Conservation (phyloP, 192 early-diverging fungal species). For the Thamnidium elegans region DNA sequence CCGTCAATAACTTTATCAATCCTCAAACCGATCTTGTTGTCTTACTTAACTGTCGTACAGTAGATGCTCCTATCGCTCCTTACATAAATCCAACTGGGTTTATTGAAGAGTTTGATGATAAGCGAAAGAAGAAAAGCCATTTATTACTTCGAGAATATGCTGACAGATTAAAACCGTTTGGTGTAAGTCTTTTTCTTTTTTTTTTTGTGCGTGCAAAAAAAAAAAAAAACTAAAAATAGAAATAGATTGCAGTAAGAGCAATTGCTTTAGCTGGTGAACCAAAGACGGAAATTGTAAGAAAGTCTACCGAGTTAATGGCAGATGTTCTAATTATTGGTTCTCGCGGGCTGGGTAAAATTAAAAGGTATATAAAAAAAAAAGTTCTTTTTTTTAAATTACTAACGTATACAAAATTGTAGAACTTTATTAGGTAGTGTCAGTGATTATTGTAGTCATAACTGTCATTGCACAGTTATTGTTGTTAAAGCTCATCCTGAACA, state of each 20-base stretch:
- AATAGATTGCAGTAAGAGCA: slow-evolving; percentile 40
- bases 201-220: not conserved
- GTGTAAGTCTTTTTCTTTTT: slow-evolving; percentile 4
- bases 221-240: not conserved
- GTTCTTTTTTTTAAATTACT: no score
- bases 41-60: slow-evolving; percentile 15
- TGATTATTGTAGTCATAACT: slow-evolving; percentile 42
- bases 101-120: slow-evolving; percentile 22
- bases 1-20: slow-evolving; percentile 27
- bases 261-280: slow-evolving; percentile 60
- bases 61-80: slow-evolving; percentile 23
- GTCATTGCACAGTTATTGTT: slow-evolving; percentile 38
- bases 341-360: slow-evolving; percentile 52
- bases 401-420: slow-evolving; percentile 9
- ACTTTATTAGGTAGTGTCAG: slow-evolving; percentile 50
- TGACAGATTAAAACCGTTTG: slow-evolving; percentile 4
- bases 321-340: slow-evolving; percentile 60
- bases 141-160: slow-evolving; percentile 18
- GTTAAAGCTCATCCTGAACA: slow-evolving; percentile 16
- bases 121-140: slow-evolving; percentile 22
- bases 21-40: slow-evolving; percentile 28
- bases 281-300: slow-evolving; percentile 55
- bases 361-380: slow-evolving; percentile 26
- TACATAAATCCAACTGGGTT: slow-evolving; percentile 25
- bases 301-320: slow-evolving; percentile 49